phyloP scores from a whole-genome alignment of 805 yeast genomes.

The Wickerhamomyces chaumierensis region DNA sequence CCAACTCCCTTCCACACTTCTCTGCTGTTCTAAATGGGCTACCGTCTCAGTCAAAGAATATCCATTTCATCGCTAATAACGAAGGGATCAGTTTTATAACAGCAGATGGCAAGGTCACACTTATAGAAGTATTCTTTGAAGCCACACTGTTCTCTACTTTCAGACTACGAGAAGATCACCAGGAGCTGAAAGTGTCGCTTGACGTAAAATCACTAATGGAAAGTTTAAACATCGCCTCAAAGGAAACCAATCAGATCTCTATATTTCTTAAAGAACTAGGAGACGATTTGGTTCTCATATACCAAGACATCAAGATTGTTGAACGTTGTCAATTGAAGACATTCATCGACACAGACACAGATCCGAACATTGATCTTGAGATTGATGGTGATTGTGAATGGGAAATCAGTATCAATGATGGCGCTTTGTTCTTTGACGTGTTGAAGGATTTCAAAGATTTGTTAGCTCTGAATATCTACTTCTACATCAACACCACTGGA shows the following conservation, averaged over 20 bases:
- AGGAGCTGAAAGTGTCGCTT: slow-evolving; percentile 24
- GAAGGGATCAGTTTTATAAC: slow-evolving; percentile 44
- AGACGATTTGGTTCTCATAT: slow-evolving; percentile 41
- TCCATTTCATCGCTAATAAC: slow-evolving; percentile 30
- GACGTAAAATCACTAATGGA: slow-evolving; percentile 38
- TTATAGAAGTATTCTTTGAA: slow-evolving; percentile 26
- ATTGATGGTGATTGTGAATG: slow-evolving; percentile 24
- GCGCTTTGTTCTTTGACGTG: slow-evolving; percentile 41
- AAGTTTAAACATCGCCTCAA: slow-evolving; percentile 33
- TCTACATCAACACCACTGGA: slow-evolving; percentile 50
- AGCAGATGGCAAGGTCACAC: slow-evolving; percentile 20
- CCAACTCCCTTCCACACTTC: slow-evolving; percentile 33
- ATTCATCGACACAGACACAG: slow-evolving; percentile 17
- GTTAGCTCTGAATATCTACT: slow-evolving; percentile 36
- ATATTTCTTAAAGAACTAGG: slow-evolving; percentile 38
- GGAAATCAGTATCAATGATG: slow-evolving; percentile 34
- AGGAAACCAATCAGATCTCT: slow-evolving; percentile 31
- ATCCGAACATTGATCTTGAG: background rate
- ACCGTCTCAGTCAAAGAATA: slow-evolving; percentile 27
- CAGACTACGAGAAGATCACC: slow-evolving; percentile 14
- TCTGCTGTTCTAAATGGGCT: slow-evolving; percentile 33
- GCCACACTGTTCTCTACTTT: slow-evolving; percentile 24
- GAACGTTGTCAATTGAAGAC: slow-evolving; percentile 51
- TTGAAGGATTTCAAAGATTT: slow-evolving; percentile 46
- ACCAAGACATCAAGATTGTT: slow-evolving; percentile 40